A percentile compares a stretch with the other conserved stretches of the same genome.
Evolutionary conservation across 768 basidiomycete genomes (phyloP).

Genomic region (Lactarius evosmus): DNA sequence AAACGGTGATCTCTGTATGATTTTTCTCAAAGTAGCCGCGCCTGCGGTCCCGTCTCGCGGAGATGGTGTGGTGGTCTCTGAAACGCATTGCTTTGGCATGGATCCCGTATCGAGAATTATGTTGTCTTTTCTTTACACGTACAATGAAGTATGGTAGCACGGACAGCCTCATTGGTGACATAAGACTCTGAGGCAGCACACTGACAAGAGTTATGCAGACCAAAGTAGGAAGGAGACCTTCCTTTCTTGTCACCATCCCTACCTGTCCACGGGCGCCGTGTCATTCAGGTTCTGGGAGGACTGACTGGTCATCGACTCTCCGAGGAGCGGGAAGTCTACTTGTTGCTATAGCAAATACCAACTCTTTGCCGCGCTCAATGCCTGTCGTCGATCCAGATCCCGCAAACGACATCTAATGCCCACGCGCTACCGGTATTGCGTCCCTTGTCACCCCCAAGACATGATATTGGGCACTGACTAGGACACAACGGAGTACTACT

Average conservation of each 20-base stretch:
- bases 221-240: slow-evolving; percentile 22
- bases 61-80: no score
- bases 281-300: slow-evolving; percentile 81
- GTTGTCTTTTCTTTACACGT: neutral
- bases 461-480: slow-evolving; percentile 80
- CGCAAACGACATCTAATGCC: slow-evolving; percentile 83
- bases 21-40: no score
- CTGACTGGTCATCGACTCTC: slow-evolving; percentile 83
- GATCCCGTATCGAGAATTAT: no score
- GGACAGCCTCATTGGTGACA: neutral
- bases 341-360: slow-evolving; percentile 86
- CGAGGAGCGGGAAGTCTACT: slow-evolving; percentile 84
- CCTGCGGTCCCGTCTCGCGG: no score
- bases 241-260: slow-evolving; percentile 11
- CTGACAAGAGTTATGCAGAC: no score
- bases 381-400: slow-evolving; percentile 94
- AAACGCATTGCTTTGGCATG: no score
- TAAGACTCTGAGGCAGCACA: neutral
- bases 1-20: no score
- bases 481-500: slow-evolving; percentile 97
- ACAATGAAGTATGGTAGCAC: neutral
- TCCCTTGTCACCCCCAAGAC: slow-evolving; percentile 78
- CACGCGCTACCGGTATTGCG: slow-evolving; percentile 81
- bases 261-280: slow-evolving; percentile 42
- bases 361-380: slow-evolving; percentile 81